phyloP scores from a whole-genome alignment of 352 stramenopile genomes.

The Phytophthora brassicae region DNA sequence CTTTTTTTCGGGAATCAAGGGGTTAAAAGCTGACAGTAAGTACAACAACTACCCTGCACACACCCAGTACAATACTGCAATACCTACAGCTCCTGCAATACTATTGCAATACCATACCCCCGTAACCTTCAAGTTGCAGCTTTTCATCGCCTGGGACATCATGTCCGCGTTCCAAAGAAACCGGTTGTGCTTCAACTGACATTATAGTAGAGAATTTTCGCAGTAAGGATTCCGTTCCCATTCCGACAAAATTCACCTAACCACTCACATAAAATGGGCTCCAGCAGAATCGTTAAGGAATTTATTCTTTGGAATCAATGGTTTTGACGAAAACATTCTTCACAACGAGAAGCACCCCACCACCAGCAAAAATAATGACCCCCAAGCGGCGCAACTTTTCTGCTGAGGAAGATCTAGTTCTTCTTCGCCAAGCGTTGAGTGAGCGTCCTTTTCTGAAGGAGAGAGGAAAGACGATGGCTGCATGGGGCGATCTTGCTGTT shows the following conservation, averaged over 20 bases:
- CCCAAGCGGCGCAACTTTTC: slow-evolving; percentile 3
- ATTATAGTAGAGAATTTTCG: neutral
- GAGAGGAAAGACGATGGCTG: slow-evolving; percentile 10
- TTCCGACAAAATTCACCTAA: neutral
- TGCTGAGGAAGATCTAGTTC: slow-evolving; percentile 3
- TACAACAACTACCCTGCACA: slow-evolving; percentile 28
- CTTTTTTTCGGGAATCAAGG: too few relatives aligned
- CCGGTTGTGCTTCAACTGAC: too few relatives aligned
- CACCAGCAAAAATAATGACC: neutral
- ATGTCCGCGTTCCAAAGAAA: too few relatives aligned
- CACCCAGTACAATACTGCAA: too few relatives aligned
- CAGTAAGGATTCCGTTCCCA: neutral
- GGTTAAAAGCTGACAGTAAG: too few relatives aligned
- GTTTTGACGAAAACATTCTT: slow-evolving; percentile 5
- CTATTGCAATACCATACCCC: too few relatives aligned
- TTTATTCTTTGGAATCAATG: neutral
- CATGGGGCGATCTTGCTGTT: slow-evolving; percentile 3
- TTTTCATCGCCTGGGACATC: too few relatives aligned
- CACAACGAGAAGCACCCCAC: neutral
- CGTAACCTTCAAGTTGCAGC: too few relatives aligned
- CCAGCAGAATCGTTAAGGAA: neutral
- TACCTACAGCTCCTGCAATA: too few relatives aligned
- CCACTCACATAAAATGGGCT: neutral
- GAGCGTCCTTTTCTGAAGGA: slow-evolving; percentile 9
- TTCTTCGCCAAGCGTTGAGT: neutral